Percentiles rank a stretch among this genome's conserved stretches.
Evolutionary conservation across 805 yeast species (phyloP).

Genomic region (Hanseniaspora pseudoguilliermondii): DNA sequence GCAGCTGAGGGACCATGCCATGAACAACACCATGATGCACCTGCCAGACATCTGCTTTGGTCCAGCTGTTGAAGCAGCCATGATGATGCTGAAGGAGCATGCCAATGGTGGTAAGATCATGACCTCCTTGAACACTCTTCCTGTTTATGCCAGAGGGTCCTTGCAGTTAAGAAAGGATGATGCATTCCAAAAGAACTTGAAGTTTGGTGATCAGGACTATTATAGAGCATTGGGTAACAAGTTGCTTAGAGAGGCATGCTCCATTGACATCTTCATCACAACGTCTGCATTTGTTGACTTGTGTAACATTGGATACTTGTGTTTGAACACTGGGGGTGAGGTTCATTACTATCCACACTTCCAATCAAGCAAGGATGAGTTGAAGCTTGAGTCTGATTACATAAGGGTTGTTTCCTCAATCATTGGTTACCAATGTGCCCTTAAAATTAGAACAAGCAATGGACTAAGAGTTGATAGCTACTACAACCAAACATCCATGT

Average conservation of each 20-base stretch:
- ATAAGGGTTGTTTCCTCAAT: constrained; percentile 38
- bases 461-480: constrained; percentile 73
- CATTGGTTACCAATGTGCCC: constrained; percentile 64
- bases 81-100: constrained; percentile 41
- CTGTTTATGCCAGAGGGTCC: constrained; percentile 72
- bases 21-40: constrained; percentile 31
- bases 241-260: constrained; percentile 46
- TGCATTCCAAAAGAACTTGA: constrained; percentile 39
- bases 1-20: constrained; percentile 21
- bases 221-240: constrained; percentile 49
- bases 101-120: constrained; percentile 66
- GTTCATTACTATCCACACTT: constrained; percentile 56
- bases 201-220: constrained; percentile 43
- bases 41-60: constrained; percentile 57
- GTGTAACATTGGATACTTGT: constrained; percentile 55
- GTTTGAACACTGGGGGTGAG: constrained; percentile 58
- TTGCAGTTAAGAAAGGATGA: constrained; percentile 33
- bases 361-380: constrained; percentile 55
- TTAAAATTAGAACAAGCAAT: constrained; percentile 75
- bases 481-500: constrained; percentile 44
- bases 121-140: constrained; percentile 52
- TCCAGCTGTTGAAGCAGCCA: constrained; percentile 60
- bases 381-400: constrained; percentile 48
- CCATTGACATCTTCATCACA: constrained; percentile 64
- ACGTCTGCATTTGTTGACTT: constrained; percentile 56